These are phyloP conservation scores for Zygnema circumcarinatum DNA, from an alignment of 139 green algal genomes.

Conservation along the genomic window DNA sequence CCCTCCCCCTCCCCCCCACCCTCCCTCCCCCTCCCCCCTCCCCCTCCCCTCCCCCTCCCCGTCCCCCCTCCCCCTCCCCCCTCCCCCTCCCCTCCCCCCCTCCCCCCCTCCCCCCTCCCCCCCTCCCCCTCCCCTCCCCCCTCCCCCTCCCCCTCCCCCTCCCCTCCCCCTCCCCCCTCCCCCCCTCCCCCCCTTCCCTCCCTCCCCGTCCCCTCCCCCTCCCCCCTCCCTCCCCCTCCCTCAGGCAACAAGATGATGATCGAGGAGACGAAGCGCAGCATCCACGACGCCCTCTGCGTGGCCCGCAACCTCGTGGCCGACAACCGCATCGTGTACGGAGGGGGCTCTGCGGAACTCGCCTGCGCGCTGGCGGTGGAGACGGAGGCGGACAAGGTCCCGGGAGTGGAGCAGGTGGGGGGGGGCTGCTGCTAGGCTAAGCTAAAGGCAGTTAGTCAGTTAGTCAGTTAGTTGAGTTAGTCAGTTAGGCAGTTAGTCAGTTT, in stretches of 20 bases:
- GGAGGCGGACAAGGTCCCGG: conserved; percentile 78
- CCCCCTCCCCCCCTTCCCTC: too few relatives aligned
- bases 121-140: conserved; percentile 8
- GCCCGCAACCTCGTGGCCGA: conserved; percentile 96
- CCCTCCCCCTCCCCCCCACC: too few relatives aligned
- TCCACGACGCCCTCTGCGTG: conserved; percentile 99
- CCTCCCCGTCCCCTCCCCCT: too few relatives aligned
- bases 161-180: too few relatives aligned
- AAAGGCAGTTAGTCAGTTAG: not conserved
- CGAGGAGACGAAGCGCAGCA: conserved; percentile 90
- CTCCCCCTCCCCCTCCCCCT: conserved; percentile 12
- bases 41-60: too few relatives aligned
- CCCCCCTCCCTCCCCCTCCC: too few relatives aligned
- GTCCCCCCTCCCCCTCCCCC: too few relatives aligned
- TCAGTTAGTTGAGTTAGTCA: not conserved
- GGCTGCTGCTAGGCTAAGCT: not conserved
- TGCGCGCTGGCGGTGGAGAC: conserved; percentile 89
- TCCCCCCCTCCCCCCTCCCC: not conserved
- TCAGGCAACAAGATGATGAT: conserved; percentile 95
- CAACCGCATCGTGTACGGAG: conserved; percentile 97
- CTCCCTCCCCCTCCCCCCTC: too few relatives aligned
- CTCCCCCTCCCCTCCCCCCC: too few relatives aligned
- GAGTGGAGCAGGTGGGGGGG: conserved; percentile 64
- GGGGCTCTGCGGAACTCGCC: conserved; percentile 91
- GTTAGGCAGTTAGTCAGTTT: not conserved